Evolutionary conservation across 148 eudicot genomes (phyloP).

Genomic region (Chenopodium berlandieri): DNA sequence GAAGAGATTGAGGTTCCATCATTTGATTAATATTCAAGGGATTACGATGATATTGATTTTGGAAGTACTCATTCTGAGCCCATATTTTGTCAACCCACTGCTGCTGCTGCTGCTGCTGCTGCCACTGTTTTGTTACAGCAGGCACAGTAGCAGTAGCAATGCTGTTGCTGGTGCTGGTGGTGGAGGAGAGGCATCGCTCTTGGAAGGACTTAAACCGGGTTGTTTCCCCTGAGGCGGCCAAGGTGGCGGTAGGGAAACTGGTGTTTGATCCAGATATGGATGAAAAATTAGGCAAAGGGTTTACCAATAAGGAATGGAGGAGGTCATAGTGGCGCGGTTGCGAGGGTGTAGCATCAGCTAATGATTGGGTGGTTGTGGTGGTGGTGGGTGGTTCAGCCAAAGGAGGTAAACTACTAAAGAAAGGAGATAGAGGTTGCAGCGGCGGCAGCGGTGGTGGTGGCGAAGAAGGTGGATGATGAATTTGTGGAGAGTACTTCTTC

Average conservation of each 20-base stretch:
- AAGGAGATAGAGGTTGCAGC: constrained; percentile 23
- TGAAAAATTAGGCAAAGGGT: constrained; percentile 23
- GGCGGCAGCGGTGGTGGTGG: constrained; percentile 23
- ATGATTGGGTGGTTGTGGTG: background rate
- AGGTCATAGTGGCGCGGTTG: background rate
- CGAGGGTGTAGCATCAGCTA: background rate
- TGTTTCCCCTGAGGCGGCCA: background rate
- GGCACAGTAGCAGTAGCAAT: background rate
- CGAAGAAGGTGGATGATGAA: constrained; percentile 27
- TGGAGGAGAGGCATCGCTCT: background rate
- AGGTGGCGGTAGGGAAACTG: background rate
- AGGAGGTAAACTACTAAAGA: constrained; percentile 33
- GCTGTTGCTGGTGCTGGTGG: background rate
- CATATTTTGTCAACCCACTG: constrained; percentile 14
- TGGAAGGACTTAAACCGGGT: background rate
- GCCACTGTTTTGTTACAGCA: background rate
- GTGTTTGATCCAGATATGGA: background rate
- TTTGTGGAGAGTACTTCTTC: constrained; percentile 11
- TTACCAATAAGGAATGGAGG: constrained; percentile 20
- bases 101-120: constrained; percentile 15
- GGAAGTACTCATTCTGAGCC: background rate
- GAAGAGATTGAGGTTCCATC: background rate
- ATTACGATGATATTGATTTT: background rate
- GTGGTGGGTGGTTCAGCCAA: constrained; percentile 31
- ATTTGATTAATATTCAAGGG: background rate